Evolutionary conservation across 345 rosid species (phyloP).

Genomic region (Camelina laxa): DNA sequence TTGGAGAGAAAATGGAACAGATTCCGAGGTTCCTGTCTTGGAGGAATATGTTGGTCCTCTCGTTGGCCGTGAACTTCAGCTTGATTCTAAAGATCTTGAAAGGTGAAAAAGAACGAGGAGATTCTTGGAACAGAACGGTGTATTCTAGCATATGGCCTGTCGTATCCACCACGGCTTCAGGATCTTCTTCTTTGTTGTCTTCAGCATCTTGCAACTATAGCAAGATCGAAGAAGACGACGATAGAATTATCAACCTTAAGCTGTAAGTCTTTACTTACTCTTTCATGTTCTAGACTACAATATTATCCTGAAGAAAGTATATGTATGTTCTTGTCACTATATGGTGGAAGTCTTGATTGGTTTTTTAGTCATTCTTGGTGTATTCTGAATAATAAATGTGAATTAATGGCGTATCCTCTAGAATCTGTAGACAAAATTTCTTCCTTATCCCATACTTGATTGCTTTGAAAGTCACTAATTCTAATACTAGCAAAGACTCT

Average conservation of each 20-base stretch:
- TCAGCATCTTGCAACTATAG: constrained; percentile 27
- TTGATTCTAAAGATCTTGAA: constrained; percentile 56
- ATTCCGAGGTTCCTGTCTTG: constrained; percentile 48
- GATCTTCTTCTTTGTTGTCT: constrained; percentile 32
- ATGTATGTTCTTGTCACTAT: neutral
- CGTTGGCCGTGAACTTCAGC: constrained; percentile 70
- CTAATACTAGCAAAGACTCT: constrained; percentile 24
- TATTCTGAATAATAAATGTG: constrained; percentile 9
- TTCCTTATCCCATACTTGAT: constrained; percentile 16
- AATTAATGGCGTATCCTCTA: constrained; percentile 32
- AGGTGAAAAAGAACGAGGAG: constrained; percentile 34
- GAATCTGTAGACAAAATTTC: constrained; percentile 1
- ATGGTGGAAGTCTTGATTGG: neutral
- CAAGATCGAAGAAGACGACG: constrained; percentile 44
- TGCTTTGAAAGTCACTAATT: constrained; percentile 33
- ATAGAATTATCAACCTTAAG: constrained; percentile 60
- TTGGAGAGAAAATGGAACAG: constrained; percentile 49
- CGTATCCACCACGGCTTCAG: constrained; percentile 22
- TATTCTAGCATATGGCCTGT: constrained; percentile 14
- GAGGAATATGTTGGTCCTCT: constrained; percentile 65
- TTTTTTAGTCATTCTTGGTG: constrained; percentile 7
- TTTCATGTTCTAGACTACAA: neutral
- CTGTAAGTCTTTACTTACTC: constrained; percentile 55
- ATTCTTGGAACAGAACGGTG: constrained; percentile 23
- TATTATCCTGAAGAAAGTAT: neutral